A percentile compares a stretch with the other conserved stretches of the same genome.
Conservation (phyloP, 2,329 filamentous ascomycete species). For the Clonostachys byssicola region DNA sequence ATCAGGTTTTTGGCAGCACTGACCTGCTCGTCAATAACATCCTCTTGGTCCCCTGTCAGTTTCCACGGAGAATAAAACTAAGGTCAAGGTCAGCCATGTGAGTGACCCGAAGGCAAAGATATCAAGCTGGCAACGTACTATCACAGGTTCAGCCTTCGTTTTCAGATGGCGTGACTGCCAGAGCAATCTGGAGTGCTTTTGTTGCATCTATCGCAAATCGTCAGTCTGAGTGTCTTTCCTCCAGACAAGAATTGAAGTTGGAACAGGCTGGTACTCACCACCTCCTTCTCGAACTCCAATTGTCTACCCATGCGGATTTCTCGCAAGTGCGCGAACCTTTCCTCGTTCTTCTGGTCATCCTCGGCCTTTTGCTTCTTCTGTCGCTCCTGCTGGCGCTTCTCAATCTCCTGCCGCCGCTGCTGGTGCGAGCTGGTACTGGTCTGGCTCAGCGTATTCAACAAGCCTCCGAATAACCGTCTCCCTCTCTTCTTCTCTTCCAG, state of each 20-base stretch:
- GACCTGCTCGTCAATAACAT: slow-evolving; percentile 66
- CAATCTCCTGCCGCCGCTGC: slow-evolving; percentile 73
- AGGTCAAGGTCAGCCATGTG: background rate
- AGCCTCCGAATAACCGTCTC: slow-evolving; percentile 78
- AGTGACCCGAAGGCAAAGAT: too few relatives aligned
- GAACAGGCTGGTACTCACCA: slow-evolving; percentile 48
- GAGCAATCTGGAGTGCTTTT: slow-evolving; percentile 68
- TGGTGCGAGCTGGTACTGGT: slow-evolving; percentile 58
- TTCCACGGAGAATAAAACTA: slow-evolving; percentile 89
- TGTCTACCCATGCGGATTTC: slow-evolving; percentile 64
- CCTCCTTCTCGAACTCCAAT: slow-evolving; percentile 68
- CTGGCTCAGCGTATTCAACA: slow-evolving; percentile 76
- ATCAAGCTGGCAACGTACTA: slow-evolving; percentile 52
- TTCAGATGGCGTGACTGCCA: slow-evolving; percentile 68
- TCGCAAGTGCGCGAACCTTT: slow-evolving; percentile 60
- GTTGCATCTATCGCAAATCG: slow-evolving; percentile 60
- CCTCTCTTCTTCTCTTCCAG: slow-evolving; percentile 78
- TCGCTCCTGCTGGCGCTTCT: slow-evolving; percentile 75
- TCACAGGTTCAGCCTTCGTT: slow-evolving; percentile 65
- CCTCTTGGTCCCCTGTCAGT: slow-evolving; percentile 63
- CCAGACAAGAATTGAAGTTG: background rate
- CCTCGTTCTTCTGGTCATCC: slow-evolving; percentile 62
- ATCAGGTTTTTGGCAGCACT: slow-evolving; percentile 60
- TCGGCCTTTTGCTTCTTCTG: slow-evolving; percentile 68
- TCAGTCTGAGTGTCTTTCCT: slow-evolving; percentile 7